Percentiles rank a stretch among this genome's conserved stretches.
phyloP scores from a whole-genome alignment of 1,284 basidiomycete genomes.

The Neotropicomus parvogracilis region DNA sequence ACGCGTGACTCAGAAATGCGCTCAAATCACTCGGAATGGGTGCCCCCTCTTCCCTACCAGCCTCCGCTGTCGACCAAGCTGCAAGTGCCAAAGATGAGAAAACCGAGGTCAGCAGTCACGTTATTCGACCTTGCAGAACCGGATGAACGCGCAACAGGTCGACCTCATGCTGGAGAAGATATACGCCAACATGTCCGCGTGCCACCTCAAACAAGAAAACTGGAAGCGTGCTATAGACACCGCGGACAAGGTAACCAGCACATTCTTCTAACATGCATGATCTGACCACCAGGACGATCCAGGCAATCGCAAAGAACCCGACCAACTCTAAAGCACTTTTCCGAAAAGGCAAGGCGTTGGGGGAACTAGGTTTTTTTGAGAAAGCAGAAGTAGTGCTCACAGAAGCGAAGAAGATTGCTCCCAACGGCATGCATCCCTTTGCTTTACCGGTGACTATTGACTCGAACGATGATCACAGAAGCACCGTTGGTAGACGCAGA shows the following conservation, averaged over 20 bases:
- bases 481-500: slow-evolving; percentile 56
- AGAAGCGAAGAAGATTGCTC: slow-evolving; percentile 60
- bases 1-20: slow-evolving; percentile 41
- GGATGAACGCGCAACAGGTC: slow-evolving; percentile 40
- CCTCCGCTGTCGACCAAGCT: slow-evolving; percentile 34
- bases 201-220: slow-evolving; percentile 71
- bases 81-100: slow-evolving; percentile 44
- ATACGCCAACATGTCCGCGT: slow-evolving; percentile 77
- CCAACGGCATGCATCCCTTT: slow-evolving; percentile 43
- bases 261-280: neutral
- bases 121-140: neutral
- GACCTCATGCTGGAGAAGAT: slow-evolving; percentile 75
- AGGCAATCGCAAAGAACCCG: slow-evolving; percentile 71
- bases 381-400: slow-evolving; percentile 62
- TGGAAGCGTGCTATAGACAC: slow-evolving; percentile 74
- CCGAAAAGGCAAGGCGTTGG: slow-evolving; percentile 74
- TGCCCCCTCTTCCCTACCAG: slow-evolving; percentile 19
- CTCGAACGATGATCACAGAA: slow-evolving; percentile 40
- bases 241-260: slow-evolving; percentile 58
- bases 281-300: slow-evolving; percentile 3
- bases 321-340: slow-evolving; percentile 74
- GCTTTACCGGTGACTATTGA: neutral
- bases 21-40: slow-evolving; percentile 46
- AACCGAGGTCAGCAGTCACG: slow-evolving; percentile 43
- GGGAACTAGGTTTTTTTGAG: slow-evolving; percentile 70